phyloP scores from a whole-genome alignment of 2,329 filamentous ascomycete species.

The Cadophora luteo-olivacea region DNA sequence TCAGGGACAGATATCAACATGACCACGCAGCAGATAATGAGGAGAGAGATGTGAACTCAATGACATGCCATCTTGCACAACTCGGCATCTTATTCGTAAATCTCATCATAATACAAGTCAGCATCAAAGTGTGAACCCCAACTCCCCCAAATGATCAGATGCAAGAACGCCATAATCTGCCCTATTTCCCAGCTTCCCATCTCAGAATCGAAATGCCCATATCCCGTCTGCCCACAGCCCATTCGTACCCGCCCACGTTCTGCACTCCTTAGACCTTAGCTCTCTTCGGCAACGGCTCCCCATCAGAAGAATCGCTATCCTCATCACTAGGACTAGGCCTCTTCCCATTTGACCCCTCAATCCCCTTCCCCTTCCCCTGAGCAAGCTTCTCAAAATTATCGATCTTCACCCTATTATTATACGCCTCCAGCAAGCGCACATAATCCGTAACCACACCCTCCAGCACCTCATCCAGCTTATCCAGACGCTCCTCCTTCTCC shows the following conservation, averaged over 20 bases:
- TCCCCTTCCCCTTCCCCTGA: constrained; percentile 13
- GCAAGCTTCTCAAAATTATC: neutral
- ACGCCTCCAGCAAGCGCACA: constrained; percentile 60
- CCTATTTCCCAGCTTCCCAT: neutral
- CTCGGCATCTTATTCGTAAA: constrained; percentile 10
- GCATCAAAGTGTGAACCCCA: neutral
- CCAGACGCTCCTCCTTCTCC: constrained; percentile 69
- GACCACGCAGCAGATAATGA: neutral
- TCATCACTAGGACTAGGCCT: constrained; percentile 33
- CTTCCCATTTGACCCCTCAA: constrained; percentile 30
- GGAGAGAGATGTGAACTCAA: neutral
- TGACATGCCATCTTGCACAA: neutral
- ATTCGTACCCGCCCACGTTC: neutral
- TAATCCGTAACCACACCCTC: constrained; percentile 75
- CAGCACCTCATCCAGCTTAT: constrained; percentile 75
- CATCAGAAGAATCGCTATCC: constrained; percentile 28
- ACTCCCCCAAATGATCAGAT: constrained; percentile 2
- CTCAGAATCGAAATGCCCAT: neutral
- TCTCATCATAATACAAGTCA: constrained; percentile 12
- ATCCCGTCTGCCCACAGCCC: neutral
- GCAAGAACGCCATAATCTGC: constrained; percentile 11
- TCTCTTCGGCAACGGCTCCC: constrained; percentile 38
- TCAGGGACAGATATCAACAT: neutral
- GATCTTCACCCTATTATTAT: constrained; percentile 29
- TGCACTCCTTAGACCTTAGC: constrained; percentile 20